A percentile compares a stretch with the other conserved stretches of the same genome.
Conservation (phyloP, 2,329 filamentous ascomycete genomes). For the Colletotrichum sp. region DNA sequence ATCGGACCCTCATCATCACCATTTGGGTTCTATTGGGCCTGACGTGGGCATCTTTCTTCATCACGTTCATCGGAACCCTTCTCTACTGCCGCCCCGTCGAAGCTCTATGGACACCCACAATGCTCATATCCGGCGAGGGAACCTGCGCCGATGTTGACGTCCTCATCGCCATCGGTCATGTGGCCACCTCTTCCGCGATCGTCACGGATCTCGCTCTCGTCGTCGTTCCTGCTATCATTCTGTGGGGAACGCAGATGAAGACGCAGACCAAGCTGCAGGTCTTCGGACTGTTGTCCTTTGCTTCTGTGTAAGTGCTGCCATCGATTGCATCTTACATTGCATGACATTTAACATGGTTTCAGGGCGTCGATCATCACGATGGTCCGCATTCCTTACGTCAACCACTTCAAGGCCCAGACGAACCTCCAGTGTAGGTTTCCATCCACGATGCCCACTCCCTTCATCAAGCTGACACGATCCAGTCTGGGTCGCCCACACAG, state of each 20-base stretch:
- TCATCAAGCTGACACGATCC: background rate
- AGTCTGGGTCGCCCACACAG: constrained; percentile 22
- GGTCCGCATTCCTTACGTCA: constrained; percentile 25
- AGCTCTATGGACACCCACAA: constrained; percentile 29
- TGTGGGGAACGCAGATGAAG: constrained; percentile 36
- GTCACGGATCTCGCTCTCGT: constrained; percentile 34
- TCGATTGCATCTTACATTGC: no score
- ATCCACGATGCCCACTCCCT: no score
- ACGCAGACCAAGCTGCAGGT: constrained; percentile 25
- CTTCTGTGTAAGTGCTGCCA: constrained; percentile 13
- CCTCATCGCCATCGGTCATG: constrained; percentile 29
- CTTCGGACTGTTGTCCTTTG: constrained; percentile 23
- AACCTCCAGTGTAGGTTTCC: constrained; percentile 13
- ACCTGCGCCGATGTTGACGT: constrained; percentile 22
- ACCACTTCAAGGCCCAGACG: constrained; percentile 19
- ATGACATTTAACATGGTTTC: background rate
- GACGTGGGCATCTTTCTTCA: constrained; percentile 28
- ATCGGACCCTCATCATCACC: constrained; percentile 21
- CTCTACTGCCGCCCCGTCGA: constrained; percentile 36
- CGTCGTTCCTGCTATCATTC: constrained; percentile 32
- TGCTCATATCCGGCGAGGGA: constrained; percentile 28
- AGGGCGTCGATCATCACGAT: constrained; percentile 26
- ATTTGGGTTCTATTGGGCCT: constrained; percentile 23
- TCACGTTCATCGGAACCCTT: constrained; percentile 32
- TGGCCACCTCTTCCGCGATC: constrained; percentile 33